Conservation (phyloP, 176 grass and related monocot genomes). For the Rhipidocladum racemiflorum region DNA sequence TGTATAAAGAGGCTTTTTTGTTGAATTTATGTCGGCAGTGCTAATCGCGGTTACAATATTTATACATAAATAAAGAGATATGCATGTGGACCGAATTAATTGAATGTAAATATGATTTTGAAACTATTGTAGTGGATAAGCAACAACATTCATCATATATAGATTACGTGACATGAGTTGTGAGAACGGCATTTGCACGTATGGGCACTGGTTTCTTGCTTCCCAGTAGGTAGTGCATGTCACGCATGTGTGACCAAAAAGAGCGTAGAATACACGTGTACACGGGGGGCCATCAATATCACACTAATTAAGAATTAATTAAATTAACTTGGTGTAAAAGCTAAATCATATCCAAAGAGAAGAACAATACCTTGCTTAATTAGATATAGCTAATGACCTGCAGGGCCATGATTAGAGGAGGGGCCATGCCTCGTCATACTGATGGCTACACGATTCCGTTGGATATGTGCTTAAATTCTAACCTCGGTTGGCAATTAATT, state of each 20-base stretch:
- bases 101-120: neutral
- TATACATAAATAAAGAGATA: neutral
- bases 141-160: neutral
- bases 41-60: neutral
- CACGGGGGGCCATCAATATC: slow-evolving; percentile 1
- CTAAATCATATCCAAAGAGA: neutral
- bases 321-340: neutral
- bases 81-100: neutral
- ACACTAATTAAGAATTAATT: neutral
- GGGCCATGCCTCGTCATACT: slow-evolving; percentile 16
- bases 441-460: neutral
- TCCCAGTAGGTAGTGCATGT: neutral
- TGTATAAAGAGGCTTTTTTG: neutral
- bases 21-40: neutral
- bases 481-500: neutral
- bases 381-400: neutral
- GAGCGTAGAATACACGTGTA: neutral
- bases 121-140: neutral
- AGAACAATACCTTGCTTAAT: slow-evolving; percentile 9
- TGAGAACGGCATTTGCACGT: neutral
- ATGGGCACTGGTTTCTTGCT: neutral
- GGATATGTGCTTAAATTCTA: neutral
- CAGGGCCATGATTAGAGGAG: slow-evolving; percentile 11
- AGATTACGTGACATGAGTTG: neutral
- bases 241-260: slow-evolving; percentile 10